Evolutionary conservation across 306 rosid genomes (phyloP), one percentile per base, ranked within the genome.

Genomic region (Geum urbanum): DNA sequence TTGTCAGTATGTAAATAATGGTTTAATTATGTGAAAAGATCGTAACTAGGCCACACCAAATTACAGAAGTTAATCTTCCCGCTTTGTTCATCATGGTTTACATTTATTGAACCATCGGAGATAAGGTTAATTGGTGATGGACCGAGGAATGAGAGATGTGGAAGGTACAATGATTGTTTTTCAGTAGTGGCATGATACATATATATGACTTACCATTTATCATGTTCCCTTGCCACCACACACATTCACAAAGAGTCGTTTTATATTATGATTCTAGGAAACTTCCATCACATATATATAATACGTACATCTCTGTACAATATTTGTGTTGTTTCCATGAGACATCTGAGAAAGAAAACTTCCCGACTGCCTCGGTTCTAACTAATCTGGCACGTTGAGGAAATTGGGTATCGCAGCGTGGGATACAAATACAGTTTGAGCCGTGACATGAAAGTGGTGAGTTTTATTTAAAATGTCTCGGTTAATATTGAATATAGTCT

Each of bases 141-240:
- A 57, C 14, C 5, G 46, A 67, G 61, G 47, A 19, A 8, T 37
- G 19, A 67, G n/a, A 48, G 16, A 14, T 37, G 44, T 5, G 67
- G 61, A 18, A 51, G 48, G 61, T 67, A 67, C 72, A 50, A 67
- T 19, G 18, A 67, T 68, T 59, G 65, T 7, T n/a, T 32, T 32
- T 37, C 12, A 39, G 37, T 68, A 19, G 13, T 37, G 60, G 19
- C 47, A 10, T 51, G 37, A 37, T 67, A 37, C 48, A 7, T 10
- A 32, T 32, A 32, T 32, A 32, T 32, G 40, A 54, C 63, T 54
- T 54, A 14, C 52, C 64, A 40, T 41, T 54, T 63, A 54, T 22
- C 41, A 54, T 69, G 64, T 22, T 14, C 53, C 43, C 51, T 11
- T 40, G 11, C n/a, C 48, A 39, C 48, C 66, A 61, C 49, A 62